These are phyloP conservation scores for Arbutus unedo DNA, from an alignment of 148 eudicot genomes.

Conservation along the genomic window DNA sequence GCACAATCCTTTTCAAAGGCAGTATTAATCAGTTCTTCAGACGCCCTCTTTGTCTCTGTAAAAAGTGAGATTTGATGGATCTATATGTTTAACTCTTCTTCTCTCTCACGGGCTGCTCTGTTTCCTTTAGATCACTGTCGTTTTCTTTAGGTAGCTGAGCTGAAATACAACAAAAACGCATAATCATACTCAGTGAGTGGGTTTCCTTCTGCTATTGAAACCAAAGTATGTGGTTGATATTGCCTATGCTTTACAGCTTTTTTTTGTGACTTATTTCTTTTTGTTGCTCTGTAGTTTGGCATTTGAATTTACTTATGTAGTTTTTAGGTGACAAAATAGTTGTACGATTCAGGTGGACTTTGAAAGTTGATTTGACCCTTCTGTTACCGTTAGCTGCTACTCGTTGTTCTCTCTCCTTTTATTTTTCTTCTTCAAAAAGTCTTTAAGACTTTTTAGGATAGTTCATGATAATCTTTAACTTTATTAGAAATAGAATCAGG, in stretches of 20 bases:
- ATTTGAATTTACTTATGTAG: neutral
- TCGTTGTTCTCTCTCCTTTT: neutral
- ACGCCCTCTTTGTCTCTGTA: neutral
- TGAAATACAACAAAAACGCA: conserved; percentile 1
- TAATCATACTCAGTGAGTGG: conserved; percentile 25
- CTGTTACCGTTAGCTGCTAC: neutral
- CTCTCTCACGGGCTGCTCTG: conserved; percentile 17
- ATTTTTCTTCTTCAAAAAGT: neutral
- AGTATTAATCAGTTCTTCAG: too few relatives aligned
- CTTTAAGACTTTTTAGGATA: neutral
- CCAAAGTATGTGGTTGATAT: neutral
- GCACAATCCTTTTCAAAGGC: too few relatives aligned
- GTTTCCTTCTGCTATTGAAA: neutral
- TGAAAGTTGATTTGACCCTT: conserved; percentile 3
- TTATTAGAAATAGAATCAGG: neutral
- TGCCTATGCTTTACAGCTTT: neutral
- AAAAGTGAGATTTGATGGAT: conserved; percentile 40
- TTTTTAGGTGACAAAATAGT: neutral
- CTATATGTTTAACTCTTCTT: conserved; percentile 42
- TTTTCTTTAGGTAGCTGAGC: conserved; percentile 23
- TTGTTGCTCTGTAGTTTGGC: neutral
- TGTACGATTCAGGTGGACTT: conserved; percentile 9
- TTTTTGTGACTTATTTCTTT: neutral
- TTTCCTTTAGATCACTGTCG: conserved; percentile 33
- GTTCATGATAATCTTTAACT: neutral